Conservation (phyloP, 352 stramenopile genomes). For the Aphanomyces stellatus region DNA sequence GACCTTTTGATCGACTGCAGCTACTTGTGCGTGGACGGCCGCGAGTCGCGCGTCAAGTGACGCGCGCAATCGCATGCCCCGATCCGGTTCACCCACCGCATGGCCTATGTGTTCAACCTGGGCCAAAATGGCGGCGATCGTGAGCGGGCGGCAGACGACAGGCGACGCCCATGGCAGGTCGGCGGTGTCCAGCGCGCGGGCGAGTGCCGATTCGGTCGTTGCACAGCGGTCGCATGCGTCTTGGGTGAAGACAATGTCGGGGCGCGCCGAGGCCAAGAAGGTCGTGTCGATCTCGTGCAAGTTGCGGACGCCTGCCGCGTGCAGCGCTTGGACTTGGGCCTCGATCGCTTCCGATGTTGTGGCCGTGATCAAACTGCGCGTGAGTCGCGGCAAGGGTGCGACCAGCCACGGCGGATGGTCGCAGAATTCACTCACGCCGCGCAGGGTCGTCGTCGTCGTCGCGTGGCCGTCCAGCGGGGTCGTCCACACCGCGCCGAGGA, state of each 20-base stretch:
- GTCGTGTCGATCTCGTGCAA: constrained; percentile 1
- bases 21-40: background rate
- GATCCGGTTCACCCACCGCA: background rate
- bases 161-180: background rate
- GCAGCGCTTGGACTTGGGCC: constrained; percentile 12
- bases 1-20: background rate
- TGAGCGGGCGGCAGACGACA: background rate
- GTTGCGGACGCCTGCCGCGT: constrained; percentile 11
- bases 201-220: background rate
- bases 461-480: background rate
- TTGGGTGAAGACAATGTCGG: constrained; percentile 17
- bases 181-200: background rate
- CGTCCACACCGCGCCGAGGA: constrained; percentile 10
- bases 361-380: constrained; percentile 14
- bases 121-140: constrained; percentile 1
- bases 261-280: background rate
- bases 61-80: background rate
- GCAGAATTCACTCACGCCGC: constrained; percentile 14
- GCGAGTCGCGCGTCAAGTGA: background rate
- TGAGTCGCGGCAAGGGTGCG: background rate
- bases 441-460: background rate
- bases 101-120: background rate
- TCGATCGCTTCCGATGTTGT: constrained; percentile 15
- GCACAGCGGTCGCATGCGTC: constrained; percentile 18
- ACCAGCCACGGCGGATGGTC: background rate